These are phyloP conservation scores for Xylariomycetidae sp. DNA, from an alignment of 2,329 filamentous ascomycete species.

Conservation along the genomic window DNA sequence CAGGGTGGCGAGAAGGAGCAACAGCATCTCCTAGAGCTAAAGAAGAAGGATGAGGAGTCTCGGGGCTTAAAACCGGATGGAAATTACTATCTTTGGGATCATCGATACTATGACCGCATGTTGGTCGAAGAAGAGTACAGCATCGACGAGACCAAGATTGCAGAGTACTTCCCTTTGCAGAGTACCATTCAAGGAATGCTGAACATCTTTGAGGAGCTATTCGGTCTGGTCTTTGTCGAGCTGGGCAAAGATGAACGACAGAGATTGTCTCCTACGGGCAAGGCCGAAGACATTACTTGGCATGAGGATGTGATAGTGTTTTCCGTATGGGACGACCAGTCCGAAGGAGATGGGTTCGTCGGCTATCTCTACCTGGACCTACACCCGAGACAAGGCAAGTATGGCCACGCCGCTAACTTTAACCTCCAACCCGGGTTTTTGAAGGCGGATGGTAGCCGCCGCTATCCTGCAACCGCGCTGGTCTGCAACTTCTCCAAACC, in stretches of 20 bases:
- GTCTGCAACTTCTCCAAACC: slow-evolving; percentile 87
- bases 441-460: slow-evolving; percentile 61
- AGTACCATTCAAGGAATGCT: slow-evolving; percentile 74
- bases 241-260: slow-evolving; percentile 62
- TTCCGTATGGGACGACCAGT: slow-evolving; percentile 75
- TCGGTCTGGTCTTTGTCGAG: slow-evolving; percentile 75
- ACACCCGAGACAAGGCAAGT: slow-evolving; percentile 76
- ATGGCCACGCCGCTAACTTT: slow-evolving; percentile 82
- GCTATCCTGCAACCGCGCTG: slow-evolving; percentile 73
- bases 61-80: slow-evolving; percentile 57
- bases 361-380: slow-evolving; percentile 82
- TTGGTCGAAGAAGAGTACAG: slow-evolving; percentile 78
- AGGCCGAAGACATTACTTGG: slow-evolving; percentile 71
- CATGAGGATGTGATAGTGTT: slow-evolving; percentile 80
- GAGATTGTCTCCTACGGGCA: slow-evolving; percentile 60
- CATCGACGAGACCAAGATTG: slow-evolving; percentile 74
- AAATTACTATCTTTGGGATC: slow-evolving; percentile 79
- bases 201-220: slow-evolving; percentile 76
- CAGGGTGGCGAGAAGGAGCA: slow-evolving; percentile 69
- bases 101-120: slow-evolving; percentile 73
- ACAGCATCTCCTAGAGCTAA: slow-evolving; percentile 65
- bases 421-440: slow-evolving; percentile 70
- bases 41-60: slow-evolving; percentile 63
- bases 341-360: slow-evolving; percentile 66
- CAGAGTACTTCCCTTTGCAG: slow-evolving; percentile 78